Base-by-base conservation (phyloP, 192 early-diverging fungal genomes). In the Backusella psychrophila region DNA sequence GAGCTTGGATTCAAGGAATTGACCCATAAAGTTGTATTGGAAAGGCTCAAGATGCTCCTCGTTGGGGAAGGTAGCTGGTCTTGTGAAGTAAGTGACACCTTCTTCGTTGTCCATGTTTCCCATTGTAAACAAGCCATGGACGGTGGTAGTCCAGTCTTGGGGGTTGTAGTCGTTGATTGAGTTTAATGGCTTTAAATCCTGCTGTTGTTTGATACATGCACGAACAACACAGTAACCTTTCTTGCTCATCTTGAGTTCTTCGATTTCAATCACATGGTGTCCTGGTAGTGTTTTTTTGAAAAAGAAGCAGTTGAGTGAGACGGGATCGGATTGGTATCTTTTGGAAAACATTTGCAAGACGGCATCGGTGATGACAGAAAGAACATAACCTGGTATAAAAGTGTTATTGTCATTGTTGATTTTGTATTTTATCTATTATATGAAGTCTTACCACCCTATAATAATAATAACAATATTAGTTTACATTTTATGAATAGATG, bases 291-390 rank as follows among this genome's bases (percentile, higher is more conserved):
- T 76, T 23, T 82, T 82, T 23, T 41, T 65, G n/a, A 78, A 68
- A 39, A 73, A 82, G 66, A 82, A 82, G 17, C 46, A 53, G 23
- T 79, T 82, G 52, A 82, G 29, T 23, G 81, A 73, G n/a, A 82
- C 38, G 14, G 81, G 77, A 26, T 82, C 81, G 3, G 29, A 35
- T 44, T 82, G 81, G 14, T 49, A 21, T 56, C 63, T 69, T 67
- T 52, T 53, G 5, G 69, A 52, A 38, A 68, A 78, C 31, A 72
- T 65, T 31, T 76, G 71, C 26, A 78, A 41, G 1, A 78, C 69
- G 11, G 73, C 39, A 65, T 76, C 69, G 2, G 72, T n/a, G 5
- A 76, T 49, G 14, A 73, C 49, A 11, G 77, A 73, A 6, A 71
- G 36, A 23, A 73, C 71, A 21, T 79, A 82, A 31, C 81, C 81